These are phyloP conservation scores for Teunomyces tritomae DNA, from an alignment of 805 yeast genomes.

Conservation along the genomic window DNA sequence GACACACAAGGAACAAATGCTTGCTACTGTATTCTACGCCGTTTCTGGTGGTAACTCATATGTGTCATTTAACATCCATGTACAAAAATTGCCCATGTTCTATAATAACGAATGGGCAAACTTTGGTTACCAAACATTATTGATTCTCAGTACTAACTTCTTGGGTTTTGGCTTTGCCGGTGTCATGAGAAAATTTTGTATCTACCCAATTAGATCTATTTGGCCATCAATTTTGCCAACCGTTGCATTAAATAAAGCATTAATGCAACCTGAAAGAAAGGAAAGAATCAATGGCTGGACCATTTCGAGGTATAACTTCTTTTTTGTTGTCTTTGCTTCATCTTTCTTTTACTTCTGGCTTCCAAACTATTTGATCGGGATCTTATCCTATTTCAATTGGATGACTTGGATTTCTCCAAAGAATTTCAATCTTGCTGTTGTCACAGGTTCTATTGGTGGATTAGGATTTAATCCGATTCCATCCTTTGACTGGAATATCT, in stretches of 20 bases:
- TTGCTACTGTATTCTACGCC: slow-evolving; percentile 47
- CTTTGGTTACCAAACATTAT: slow-evolving; percentile 14
- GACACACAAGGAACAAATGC: slow-evolving; percentile 63
- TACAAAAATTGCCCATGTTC: slow-evolving; percentile 21
- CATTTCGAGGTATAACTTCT: slow-evolving; percentile 23
- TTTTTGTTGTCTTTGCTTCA: slow-evolving; percentile 9
- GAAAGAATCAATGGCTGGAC: slow-evolving; percentile 32
- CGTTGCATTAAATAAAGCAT: slow-evolving; percentile 27
- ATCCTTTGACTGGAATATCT: slow-evolving; percentile 27
- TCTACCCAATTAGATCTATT: slow-evolving; percentile 49
- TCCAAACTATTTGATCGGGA: slow-evolving; percentile 42
- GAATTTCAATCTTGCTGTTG: slow-evolving; percentile 44
- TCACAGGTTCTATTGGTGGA: slow-evolving; percentile 46
- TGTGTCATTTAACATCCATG: slow-evolving; percentile 19
- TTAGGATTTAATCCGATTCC: slow-evolving; percentile 34
- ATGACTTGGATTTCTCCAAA: slow-evolving; percentile 58
- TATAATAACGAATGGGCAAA: slow-evolving; percentile 24
- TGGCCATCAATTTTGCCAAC: slow-evolving; percentile 48
- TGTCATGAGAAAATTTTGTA: slow-evolving; percentile 26
- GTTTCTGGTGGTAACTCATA: slow-evolving; percentile 29
- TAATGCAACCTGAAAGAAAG: slow-evolving; percentile 22
- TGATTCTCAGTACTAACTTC: slow-evolving; percentile 13
- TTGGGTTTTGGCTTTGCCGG: slow-evolving; percentile 20
- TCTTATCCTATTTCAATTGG: slow-evolving; percentile 51
- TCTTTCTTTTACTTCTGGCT: slow-evolving; percentile 39